Percentiles rank a stretch among this genome's conserved stretches.
phyloP scores from a whole-genome alignment of 805 yeast species.

The Lipomyces yamadae region DNA sequence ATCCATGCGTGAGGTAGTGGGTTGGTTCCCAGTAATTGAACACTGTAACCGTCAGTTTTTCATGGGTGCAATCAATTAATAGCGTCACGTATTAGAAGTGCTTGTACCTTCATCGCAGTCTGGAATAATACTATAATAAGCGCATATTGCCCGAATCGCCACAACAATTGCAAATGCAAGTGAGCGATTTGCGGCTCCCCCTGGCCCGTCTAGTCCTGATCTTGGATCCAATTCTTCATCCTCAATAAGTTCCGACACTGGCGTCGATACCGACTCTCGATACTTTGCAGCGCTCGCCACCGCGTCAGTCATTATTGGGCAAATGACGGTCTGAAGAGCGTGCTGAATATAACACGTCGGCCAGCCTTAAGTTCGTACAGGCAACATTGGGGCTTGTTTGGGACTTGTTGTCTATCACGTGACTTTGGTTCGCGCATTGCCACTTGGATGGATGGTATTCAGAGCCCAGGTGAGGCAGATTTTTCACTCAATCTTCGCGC shows the following conservation, averaged over 20 bases:
- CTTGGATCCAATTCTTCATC: conserved; percentile 9
- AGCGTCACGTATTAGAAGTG: background rate
- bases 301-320: background rate
- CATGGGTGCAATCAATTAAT: background rate
- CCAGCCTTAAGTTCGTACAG: too few species aligned
- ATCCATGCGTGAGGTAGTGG: conserved; percentile 73
- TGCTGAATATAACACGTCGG: background rate
- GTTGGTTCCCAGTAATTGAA: conserved; percentile 96
- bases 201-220: conserved; percentile 10
- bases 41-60: conserved; percentile 41
- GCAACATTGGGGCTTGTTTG: too few species aligned
- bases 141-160: conserved; percentile 46
- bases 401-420: too few species aligned
- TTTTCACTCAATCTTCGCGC: background rate
- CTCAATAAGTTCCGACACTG: background rate
- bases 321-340: background rate
- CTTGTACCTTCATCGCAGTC: conserved; percentile 78
- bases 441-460: too few species aligned
- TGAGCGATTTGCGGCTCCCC: conserved; percentile 2
- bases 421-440: too few species aligned
- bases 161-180: conserved; percentile 36
- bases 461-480: too few species aligned
- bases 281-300: background rate
- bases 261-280: background rate
- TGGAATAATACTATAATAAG: conserved; percentile 68